A percentile compares a stretch with the other conserved stretches of the same genome.
Evolutionary conservation across 2,329 filamentous ascomycete species (phyloP).

Genomic region (Fusarium tupiense): DNA sequence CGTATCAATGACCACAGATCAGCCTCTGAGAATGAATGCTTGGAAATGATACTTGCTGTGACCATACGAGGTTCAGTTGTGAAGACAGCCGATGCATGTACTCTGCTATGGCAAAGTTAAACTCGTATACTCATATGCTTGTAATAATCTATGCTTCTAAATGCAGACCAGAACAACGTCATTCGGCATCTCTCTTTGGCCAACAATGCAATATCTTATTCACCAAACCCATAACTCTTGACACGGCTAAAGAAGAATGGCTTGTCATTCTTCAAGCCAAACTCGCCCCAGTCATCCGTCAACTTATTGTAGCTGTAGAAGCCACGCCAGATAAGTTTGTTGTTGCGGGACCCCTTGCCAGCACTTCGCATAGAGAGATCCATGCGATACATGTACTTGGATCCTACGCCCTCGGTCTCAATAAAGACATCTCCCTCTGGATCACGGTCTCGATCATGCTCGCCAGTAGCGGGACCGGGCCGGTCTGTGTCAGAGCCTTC

Average conservation of each 20-base stretch:
- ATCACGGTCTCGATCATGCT: slow-evolving; percentile 37
- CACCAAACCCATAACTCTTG: slow-evolving; percentile 66
- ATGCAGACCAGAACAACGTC: no score
- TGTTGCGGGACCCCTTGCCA: slow-evolving; percentile 75
- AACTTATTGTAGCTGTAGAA: slow-evolving; percentile 92
- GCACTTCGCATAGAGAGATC: slow-evolving; percentile 76
- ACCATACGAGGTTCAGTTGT: no score
- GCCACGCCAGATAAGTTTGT: slow-evolving; percentile 86
- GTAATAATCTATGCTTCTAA: not conserved
- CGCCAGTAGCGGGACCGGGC: not conserved
- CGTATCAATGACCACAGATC: slow-evolving; percentile 1
- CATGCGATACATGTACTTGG: slow-evolving; percentile 87
- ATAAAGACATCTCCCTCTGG: slow-evolving; percentile 77
- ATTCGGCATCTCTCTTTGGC: not conserved
- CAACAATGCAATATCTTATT: slow-evolving; percentile 23
- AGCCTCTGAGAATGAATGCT: not conserved
- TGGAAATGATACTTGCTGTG: not conserved
- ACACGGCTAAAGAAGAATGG: slow-evolving; percentile 75
- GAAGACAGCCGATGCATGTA: not conserved
- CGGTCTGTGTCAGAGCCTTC: slow-evolving; percentile 32
- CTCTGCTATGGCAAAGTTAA: not conserved
- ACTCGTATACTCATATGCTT: not conserved
- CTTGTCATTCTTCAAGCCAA: slow-evolving; percentile 71
- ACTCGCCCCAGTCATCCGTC: slow-evolving; percentile 91
- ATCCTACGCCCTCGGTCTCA: slow-evolving; percentile 84